phyloP scores from a whole-genome alignment of 2,329 filamentous ascomycete species.

The Ophioceras dolichostomum region DNA sequence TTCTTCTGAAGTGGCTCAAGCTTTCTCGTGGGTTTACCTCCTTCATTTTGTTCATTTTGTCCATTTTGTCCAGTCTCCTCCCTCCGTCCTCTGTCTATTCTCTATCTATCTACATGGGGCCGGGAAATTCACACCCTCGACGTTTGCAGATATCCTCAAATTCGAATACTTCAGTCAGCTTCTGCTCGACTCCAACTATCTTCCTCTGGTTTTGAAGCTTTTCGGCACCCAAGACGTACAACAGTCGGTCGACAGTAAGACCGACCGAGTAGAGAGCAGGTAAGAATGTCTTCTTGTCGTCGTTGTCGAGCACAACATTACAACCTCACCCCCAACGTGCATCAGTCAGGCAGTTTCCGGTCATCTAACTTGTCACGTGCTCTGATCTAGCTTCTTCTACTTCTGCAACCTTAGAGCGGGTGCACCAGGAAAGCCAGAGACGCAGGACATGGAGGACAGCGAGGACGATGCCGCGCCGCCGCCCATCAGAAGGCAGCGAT shows the following conservation, averaged over 20 bases:
- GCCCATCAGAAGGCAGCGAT: constrained; percentile 55
- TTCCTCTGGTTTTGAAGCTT: constrained; percentile 83
- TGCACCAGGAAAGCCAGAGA: constrained; percentile 13
- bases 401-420: constrained; percentile 62
- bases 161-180: constrained; percentile 94
- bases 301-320: too few relatives aligned
- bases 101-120: not conserved
- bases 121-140: not conserved
- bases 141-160: constrained; percentile 65
- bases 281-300: too few relatives aligned
- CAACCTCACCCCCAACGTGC: too few relatives aligned
- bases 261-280: constrained; percentile 73
- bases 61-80: too few relatives aligned
- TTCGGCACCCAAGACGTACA: constrained; percentile 93
- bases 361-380: too few relatives aligned
- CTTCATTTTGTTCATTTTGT: too few relatives aligned
- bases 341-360: too few relatives aligned
- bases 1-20: constrained; percentile 95
- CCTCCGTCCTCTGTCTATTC: too few relatives aligned
- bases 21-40: constrained; percentile 60
- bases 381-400: constrained; percentile 63
- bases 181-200: constrained; percentile 86
- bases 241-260: constrained; percentile 73
- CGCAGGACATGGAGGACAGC: constrained; percentile 35
- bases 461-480: constrained; percentile 76